Evolutionary conservation across 2,329 filamentous ascomycete species (phyloP), one percentile per base, ranked within the genome.

Genomic region (Monosporascus ibericus): DNA sequence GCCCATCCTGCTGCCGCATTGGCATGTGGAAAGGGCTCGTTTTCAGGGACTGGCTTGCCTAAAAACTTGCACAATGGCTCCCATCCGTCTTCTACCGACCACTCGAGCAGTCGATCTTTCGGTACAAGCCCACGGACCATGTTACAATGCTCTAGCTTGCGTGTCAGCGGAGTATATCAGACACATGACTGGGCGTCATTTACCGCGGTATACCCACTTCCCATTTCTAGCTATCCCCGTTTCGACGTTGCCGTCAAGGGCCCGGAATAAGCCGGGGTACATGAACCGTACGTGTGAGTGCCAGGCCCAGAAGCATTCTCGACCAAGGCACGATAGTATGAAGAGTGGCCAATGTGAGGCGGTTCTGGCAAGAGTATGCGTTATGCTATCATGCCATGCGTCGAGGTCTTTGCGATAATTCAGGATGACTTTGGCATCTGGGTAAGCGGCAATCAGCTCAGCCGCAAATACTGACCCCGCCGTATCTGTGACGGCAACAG

Each of bases 341-440:
- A 61, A 68, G 17, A 64, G 61, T n/a, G 48, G 54, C 65, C 65
- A 68, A 53, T 51, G 55, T 48, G 58, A 30, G 38, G 65, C 56
- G n/a, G 53, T 48, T 15, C 56, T 52, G 36, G 64, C 58, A 5
- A 68, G 51, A 25, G 63, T 68, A 30, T 55, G 57, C 8, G 54
- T 54, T 25, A 63, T 49, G 48, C 69, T 72, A 39, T 58, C 52
- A 57, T 69, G 65, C 75, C 74, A 76, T n/a, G 63, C 65, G 22
- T 71, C 65, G 8, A 68, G 59, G 52, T 76, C 72, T n/a, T 68
- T 60, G 6, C 68, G 62, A 36, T 70, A 72, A 55, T 65, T 63
- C 51, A 74, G 68, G 18, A 80, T 69, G 11, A 79, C 75, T 54
- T 73, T 75, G 44, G 77, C 76, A 27, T 78, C 67, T 0, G 77